These are phyloP conservation scores for Colletotrichum graminicola DNA, from an alignment of 2,329 filamentous ascomycete species.

Conservation along the genomic window DNA sequence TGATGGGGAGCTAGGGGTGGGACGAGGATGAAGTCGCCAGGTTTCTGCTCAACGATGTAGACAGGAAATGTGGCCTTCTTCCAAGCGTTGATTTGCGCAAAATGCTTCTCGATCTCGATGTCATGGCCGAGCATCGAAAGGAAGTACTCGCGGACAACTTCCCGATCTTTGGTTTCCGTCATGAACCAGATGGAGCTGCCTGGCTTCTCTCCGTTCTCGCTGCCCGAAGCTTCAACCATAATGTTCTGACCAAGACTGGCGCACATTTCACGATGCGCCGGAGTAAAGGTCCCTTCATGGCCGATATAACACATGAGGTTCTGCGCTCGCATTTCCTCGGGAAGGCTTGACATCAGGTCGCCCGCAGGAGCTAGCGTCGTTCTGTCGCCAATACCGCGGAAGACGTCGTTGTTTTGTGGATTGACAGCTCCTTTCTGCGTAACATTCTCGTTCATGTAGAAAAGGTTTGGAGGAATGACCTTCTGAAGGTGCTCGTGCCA, in stretches of 20 bases:
- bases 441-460: slow-evolving; percentile 89
- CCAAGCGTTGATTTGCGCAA: slow-evolving; percentile 95
- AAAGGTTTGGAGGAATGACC: slow-evolving; percentile 83
- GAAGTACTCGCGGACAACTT: slow-evolving; percentile 93
- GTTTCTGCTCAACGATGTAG: slow-evolving; percentile 90
- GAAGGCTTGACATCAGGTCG: slow-evolving; percentile 94
- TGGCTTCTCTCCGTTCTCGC: slow-evolving; percentile 79
- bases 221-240: slow-evolving; percentile 91
- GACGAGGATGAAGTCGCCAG: slow-evolving; percentile 93
- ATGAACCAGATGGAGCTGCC: slow-evolving; percentile 99
- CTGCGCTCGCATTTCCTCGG: slow-evolving; percentile 87
- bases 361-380: slow-evolving; percentile 79
- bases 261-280: slow-evolving; percentile 97
- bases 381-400: slow-evolving; percentile 60
- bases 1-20: slow-evolving; percentile 95
- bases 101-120: slow-evolving; percentile 96
- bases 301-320: slow-evolving; percentile 99
- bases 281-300: slow-evolving; percentile 96
- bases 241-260: slow-evolving; percentile 96
- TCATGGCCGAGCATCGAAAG: slow-evolving; percentile 93
- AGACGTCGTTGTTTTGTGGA: slow-evolving; percentile 48
- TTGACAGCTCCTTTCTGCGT: slow-evolving; percentile 54
- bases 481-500: slow-evolving; percentile 87
- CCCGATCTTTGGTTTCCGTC: slow-evolving; percentile 94
- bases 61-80: slow-evolving; percentile 93